These are phyloP conservation scores for Alternaria metachromatica DNA, from an alignment of 2,329 filamentous ascomycete species.

Conservation along the genomic window DNA sequence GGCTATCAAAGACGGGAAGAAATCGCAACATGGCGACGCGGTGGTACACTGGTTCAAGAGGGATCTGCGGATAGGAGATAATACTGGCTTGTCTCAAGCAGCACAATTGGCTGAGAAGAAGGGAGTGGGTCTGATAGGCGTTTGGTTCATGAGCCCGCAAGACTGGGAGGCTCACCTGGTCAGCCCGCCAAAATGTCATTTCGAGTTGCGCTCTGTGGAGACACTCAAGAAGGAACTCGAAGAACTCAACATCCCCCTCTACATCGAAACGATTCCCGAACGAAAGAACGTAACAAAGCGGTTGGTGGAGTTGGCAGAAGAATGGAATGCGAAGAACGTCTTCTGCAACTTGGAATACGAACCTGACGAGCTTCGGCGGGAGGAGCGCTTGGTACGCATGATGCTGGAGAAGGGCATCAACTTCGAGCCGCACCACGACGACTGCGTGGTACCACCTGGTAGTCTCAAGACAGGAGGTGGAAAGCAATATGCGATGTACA, in stretches of 20 bases:
- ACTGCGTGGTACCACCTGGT: constrained; percentile 81
- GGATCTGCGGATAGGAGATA: constrained; percentile 77
- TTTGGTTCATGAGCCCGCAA: constrained; percentile 83
- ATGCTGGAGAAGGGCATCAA: constrained; percentile 69
- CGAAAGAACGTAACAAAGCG: constrained; percentile 67
- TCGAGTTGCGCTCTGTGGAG: constrained; percentile 74
- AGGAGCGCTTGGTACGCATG: constrained; percentile 68
- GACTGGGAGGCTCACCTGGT: constrained; percentile 84
- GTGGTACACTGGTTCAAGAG: constrained; percentile 93
- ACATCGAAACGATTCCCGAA: constrained; percentile 73
- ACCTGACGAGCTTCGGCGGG: constrained; percentile 84
- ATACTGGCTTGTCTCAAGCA: constrained; percentile 72
- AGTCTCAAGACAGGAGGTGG: constrained; percentile 70
- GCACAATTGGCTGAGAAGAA: constrained; percentile 69
- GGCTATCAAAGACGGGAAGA: constrained; percentile 47
- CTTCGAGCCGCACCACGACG: constrained; percentile 79
- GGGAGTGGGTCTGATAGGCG: constrained; percentile 73
- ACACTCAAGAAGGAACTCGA: constrained; percentile 71
- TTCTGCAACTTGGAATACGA: constrained; percentile 91
- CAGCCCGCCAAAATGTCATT: constrained; percentile 76
- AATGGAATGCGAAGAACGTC: constrained; percentile 77
- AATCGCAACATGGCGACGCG: constrained; percentile 58
- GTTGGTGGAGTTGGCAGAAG: constrained; percentile 69
- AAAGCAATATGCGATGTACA: constrained; percentile 83
- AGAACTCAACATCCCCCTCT: constrained; percentile 76